Percentiles rank a stretch among this genome's conserved stretches.
These are phyloP conservation scores for Linum lewisii DNA, from an alignment of 345 rosid genomes.

Conservation along the genomic window DNA sequence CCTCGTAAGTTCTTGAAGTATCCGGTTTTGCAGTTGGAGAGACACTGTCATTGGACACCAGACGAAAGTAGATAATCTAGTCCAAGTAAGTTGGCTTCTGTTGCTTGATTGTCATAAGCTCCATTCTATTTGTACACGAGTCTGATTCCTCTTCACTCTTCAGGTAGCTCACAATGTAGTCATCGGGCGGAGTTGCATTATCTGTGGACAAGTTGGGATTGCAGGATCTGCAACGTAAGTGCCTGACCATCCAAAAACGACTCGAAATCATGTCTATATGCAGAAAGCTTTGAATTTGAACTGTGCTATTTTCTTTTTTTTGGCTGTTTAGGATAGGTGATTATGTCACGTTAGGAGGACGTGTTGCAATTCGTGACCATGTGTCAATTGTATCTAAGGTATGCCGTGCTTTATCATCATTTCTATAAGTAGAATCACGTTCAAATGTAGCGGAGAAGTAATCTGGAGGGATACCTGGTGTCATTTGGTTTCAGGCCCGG, in stretches of 20 bases:
- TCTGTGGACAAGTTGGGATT: conserved; percentile 83
- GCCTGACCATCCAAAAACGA: neutral
- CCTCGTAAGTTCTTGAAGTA: neutral
- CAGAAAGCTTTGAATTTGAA: conserved; percentile 8
- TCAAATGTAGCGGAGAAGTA: neutral
- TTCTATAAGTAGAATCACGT: neutral
- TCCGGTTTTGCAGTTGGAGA: conserved; percentile 65
- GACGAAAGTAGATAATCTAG: conserved; percentile 78
- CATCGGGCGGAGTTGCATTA: conserved; percentile 64
- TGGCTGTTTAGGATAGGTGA: conserved; percentile 50
- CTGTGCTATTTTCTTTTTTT: neutral
- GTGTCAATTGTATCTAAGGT: conserved; percentile 66
- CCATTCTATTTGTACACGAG: neutral
- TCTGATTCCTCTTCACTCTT: neutral
- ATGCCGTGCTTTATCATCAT: conserved; percentile 7
- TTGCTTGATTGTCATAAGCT: conserved; percentile 12
- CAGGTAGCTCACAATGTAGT: conserved; percentile 80
- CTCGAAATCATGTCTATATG: neutral
- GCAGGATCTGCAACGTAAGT: conserved; percentile 81
- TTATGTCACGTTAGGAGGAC: conserved; percentile 54
- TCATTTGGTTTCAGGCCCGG: conserved; percentile 47
- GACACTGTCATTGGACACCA: conserved; percentile 65
- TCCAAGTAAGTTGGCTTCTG: conserved; percentile 41
- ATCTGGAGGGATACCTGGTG: conserved; percentile 1
- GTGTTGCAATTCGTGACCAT: conserved; percentile 63